Evolutionary conservation across 2,329 filamentous ascomycete genomes (phyloP), one percentile per base, ranked within the genome.

Genomic region (Clonostachys rosea): DNA sequence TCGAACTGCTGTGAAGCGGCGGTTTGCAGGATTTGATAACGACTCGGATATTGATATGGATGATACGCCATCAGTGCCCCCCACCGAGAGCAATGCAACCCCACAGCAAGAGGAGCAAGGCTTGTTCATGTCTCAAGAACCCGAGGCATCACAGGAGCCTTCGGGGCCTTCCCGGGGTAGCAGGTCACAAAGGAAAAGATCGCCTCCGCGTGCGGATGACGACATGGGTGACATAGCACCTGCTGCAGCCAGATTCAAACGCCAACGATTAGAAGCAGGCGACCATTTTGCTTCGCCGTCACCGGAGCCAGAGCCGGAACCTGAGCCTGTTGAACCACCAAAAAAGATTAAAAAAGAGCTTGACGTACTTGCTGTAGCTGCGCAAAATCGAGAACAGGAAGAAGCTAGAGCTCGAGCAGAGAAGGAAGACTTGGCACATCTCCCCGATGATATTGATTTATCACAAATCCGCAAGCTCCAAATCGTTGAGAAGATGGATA

Each of bases 191-290:
- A 68, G 71, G 33, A 83, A 83, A 56, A 66, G 79, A 20, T 61
- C 71, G 2, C 65, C 68, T 5, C 52, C 70, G 1, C 63, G 62
- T 1, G 66, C 74, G 44, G 68, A 80, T 46, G 79, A 86, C 41
- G 66, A 87, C 9, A 80, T 92, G 62, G 83, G 90, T 13, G 75
- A 78, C 18, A 78, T 96, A 47, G 83, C 91, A 2, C 88, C 91
- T 0, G 89, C 85, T 1, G 84, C 88, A 5, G 83, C 86, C 30
- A 83, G 83, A 6, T 80, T 91, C 60, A 97, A 95, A 63, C 82
- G 84, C n/a, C 84, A 87, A 18, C 83, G 86, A 24, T 73, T 89
- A 17, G 84, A 81, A 50, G 75, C 76, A 44, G 76, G 78, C 41
- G 67, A 76, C 52, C 69, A 76, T 34, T 70, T 75, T 4, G 56